Conservation (phyloP, 78 protist species). For the Neovahlkampfia damariscottae region DNA sequence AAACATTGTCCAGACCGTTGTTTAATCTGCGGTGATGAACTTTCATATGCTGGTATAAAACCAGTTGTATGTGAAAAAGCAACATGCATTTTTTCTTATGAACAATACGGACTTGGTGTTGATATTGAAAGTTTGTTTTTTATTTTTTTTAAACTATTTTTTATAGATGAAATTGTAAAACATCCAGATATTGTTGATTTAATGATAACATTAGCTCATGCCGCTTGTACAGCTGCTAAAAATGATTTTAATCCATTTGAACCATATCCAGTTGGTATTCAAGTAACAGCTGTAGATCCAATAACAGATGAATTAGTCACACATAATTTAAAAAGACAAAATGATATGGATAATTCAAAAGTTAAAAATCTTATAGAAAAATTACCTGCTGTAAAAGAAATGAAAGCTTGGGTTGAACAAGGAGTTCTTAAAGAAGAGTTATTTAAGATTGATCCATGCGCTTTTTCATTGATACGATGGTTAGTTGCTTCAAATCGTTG, state of each 20-base stretch:
- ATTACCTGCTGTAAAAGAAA: too few relatives aligned
- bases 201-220: background rate
- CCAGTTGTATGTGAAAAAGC: background rate
- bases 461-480: background rate
- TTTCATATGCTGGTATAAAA: background rate
- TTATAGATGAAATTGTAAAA: background rate
- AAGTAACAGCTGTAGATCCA: too few relatives aligned
- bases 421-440: background rate
- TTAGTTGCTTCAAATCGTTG: background rate
- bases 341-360: too few relatives aligned
- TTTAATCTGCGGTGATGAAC: background rate
- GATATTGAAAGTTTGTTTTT: background rate
- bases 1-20: background rate
- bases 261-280: too few relatives aligned
- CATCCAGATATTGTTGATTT: background rate
- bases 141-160: too few relatives aligned
- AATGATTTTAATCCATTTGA: too few relatives aligned
- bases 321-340: too few relatives aligned
- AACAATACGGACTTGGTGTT: background rate
- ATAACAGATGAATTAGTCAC: too few relatives aligned
- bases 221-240: too few relatives aligned
- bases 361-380: too few relatives aligned
- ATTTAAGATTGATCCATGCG: background rate
- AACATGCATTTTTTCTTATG: background rate
- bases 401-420: background rate